Evolutionary conservation across 1,139 yeast species (phyloP), one percentile per base, ranked within the genome.

Genomic region (Sugiyamaella grinbergsii): DNA sequence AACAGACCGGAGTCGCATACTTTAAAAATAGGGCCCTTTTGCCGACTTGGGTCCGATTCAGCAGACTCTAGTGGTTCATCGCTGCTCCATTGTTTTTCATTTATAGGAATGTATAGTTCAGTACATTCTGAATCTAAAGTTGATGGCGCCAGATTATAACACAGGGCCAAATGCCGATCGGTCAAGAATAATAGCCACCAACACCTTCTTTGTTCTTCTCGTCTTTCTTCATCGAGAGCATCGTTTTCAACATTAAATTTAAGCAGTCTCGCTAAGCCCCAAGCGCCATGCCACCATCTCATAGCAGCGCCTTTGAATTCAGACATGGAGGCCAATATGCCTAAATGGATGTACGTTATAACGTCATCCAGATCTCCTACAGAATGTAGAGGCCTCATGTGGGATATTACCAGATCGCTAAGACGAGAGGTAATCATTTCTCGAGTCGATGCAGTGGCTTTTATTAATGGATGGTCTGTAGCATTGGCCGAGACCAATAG

Each of bases 131-230:
- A 56, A 51, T 73, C 77, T 13, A 65, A 55, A 15, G 71, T 61
- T 5, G 64, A 56, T 28, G 67, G 55, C 2, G 69, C 66, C 6
- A 67, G 57, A 52, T 71, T 72, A 55, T 71, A 71, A 44, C 74
- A 68, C 40, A 73, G 59, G 0, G 71, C 70, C 5, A 72, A 61
- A 54, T 73, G 69, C 11, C 75, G 62, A 55, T 73, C 77, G 24
- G 72, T 59, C 45, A 70, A 61, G 52, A 68, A 73, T 24, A 73
- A 55, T 4, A 71, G 63, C 76, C 77, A 73, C 76, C 76, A 73
- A 0, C 69, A 62, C 18, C 77, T 62, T 15, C 75, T 60, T 49
- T 68, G 62, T 49, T 73, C 77, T 49, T 73, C 77, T 24, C 68
- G 61, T 2, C 58, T 47, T 42, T 71, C 75, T 19, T 68, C 70